Percentiles rank a stretch among this genome's conserved stretches.
Evolutionary conservation across 495 filamentous ascomycete genomes (phyloP).

Genomic region (Haplographium delicatum): DNA sequence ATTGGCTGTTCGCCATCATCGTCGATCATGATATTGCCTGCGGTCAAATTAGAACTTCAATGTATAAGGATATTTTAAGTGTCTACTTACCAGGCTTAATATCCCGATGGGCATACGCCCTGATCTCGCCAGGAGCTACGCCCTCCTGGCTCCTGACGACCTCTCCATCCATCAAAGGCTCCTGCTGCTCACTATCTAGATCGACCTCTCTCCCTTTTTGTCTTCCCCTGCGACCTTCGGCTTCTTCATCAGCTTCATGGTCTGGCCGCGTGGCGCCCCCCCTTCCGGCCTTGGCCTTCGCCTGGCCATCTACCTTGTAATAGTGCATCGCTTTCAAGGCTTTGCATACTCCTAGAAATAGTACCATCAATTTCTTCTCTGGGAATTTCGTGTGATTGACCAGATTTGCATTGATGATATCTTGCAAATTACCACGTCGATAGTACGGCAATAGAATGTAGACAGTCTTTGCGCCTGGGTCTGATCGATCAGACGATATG

Average conservation of each 20-base stretch:
- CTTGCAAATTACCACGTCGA: slow-evolving; percentile 88
- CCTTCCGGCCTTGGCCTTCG: slow-evolving; percentile 52
- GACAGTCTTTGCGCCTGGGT: slow-evolving; percentile 79
- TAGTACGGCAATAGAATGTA: slow-evolving; percentile 97
- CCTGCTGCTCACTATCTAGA: slow-evolving; percentile 66
- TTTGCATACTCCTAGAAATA: slow-evolving; percentile 88
- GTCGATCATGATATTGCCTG: slow-evolving; percentile 94
- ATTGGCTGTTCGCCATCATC: slow-evolving; percentile 83
- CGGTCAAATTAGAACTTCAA: neutral
- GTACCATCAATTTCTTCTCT: slow-evolving; percentile 75
- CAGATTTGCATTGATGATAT: slow-evolving; percentile 96
- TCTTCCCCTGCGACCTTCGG: slow-evolving; percentile 38
- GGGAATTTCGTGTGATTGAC: slow-evolving; percentile 96
- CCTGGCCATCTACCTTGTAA: slow-evolving; percentile 60
- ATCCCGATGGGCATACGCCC: slow-evolving; percentile 91
- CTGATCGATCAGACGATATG: slow-evolving; percentile 49
- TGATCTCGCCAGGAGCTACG: slow-evolving; percentile 59
- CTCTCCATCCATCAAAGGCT: slow-evolving; percentile 80
- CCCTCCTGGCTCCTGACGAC: slow-evolving; percentile 68
- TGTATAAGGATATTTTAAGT: neutral
- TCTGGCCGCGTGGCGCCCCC: slow-evolving; percentile 56
- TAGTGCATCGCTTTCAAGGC: slow-evolving; percentile 88
- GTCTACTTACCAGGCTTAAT: slow-evolving; percentile 79
- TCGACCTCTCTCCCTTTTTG: slow-evolving; percentile 45
- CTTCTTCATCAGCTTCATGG: slow-evolving; percentile 50